Evolutionary conservation across 2,329 filamentous ascomycete species (phyloP).

Genomic region (Trichoderma sp.): DNA sequence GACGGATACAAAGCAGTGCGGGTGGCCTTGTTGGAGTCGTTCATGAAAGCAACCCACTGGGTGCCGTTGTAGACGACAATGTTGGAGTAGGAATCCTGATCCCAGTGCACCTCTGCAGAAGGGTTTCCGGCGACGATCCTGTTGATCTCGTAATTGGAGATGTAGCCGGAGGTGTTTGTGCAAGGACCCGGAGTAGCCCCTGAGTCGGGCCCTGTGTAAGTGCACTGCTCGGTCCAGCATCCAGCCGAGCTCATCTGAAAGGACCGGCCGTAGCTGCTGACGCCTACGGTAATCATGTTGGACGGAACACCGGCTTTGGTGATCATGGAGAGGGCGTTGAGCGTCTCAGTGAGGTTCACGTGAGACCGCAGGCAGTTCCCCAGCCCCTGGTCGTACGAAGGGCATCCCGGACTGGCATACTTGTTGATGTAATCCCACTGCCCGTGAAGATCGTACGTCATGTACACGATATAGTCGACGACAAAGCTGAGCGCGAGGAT

Average conservation of each 20-base stretch:
- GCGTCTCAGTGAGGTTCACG: conserved; percentile 43
- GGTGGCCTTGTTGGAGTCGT: conserved; percentile 34
- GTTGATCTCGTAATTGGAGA: conserved; percentile 39
- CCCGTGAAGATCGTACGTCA: conserved; percentile 44
- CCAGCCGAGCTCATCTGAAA: conserved; percentile 40
- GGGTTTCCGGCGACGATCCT: conserved; percentile 29
- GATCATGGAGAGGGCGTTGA: conserved; percentile 33
- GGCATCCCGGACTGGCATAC: conserved; percentile 34
- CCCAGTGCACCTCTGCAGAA: conserved; percentile 2
- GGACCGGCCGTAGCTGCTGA: conserved; percentile 39
- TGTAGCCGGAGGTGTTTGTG: conserved; percentile 38
- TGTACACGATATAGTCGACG: conserved; percentile 43
- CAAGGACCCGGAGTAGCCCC: conserved; percentile 35
- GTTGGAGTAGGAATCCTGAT: conserved; percentile 20
- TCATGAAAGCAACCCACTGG: conserved; percentile 37
- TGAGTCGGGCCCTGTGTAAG: conserved; percentile 34
- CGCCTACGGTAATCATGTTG: conserved; percentile 39
- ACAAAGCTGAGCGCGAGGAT: conserved; percentile 35
- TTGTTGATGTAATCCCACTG: conserved; percentile 41
- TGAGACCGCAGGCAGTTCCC: conserved; percentile 44
- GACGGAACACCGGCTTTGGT: conserved; percentile 41
- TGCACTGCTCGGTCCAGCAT: conserved; percentile 37
- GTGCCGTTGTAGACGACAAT: conserved; percentile 33
- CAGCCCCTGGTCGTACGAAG: neutral
- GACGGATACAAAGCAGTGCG: conserved; percentile 31